phyloP scores from a whole-genome alignment of 2,329 filamentous ascomycete species.

The Claviceps spartinae region DNA sequence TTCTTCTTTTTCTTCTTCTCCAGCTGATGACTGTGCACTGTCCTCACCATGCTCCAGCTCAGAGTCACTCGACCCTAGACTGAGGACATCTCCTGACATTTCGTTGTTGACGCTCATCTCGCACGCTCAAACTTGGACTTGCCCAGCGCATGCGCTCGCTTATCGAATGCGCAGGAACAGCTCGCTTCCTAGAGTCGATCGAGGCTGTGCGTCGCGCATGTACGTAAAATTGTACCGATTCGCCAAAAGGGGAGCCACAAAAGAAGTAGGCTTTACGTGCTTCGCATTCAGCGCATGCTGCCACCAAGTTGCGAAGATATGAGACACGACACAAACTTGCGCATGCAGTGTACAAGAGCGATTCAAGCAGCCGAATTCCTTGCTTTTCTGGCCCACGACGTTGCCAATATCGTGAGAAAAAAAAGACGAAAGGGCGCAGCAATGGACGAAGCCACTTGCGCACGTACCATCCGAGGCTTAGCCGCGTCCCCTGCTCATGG shows the following conservation, averaged over 20 bases:
- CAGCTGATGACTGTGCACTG: not conserved
- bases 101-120: constrained; percentile 1
- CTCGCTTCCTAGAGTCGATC: not conserved
- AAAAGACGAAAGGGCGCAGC: not conserved
- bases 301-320: not conserved
- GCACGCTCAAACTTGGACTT: not conserved
- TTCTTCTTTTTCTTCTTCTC: not conserved
- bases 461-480: not conserved
- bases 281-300: not conserved
- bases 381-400: not conserved
- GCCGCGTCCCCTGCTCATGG: not conserved
- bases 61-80: constrained; percentile 2
- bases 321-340: not conserved
- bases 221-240: not conserved
- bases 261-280: not conserved
- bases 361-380: not conserved
- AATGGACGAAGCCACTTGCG: not conserved
- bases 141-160: not conserved
- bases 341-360: not conserved
- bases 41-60: not conserved
- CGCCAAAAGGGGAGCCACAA: not conserved
- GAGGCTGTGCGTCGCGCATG: not conserved
- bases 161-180: not conserved
- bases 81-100: constrained; percentile 2
- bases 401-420: not conserved